A percentile compares a stretch with the other conserved stretches of the same genome.
Conservation (phyloP, 108 stramenopile species). For the Pseudonitzschia delicatissima region DNA sequence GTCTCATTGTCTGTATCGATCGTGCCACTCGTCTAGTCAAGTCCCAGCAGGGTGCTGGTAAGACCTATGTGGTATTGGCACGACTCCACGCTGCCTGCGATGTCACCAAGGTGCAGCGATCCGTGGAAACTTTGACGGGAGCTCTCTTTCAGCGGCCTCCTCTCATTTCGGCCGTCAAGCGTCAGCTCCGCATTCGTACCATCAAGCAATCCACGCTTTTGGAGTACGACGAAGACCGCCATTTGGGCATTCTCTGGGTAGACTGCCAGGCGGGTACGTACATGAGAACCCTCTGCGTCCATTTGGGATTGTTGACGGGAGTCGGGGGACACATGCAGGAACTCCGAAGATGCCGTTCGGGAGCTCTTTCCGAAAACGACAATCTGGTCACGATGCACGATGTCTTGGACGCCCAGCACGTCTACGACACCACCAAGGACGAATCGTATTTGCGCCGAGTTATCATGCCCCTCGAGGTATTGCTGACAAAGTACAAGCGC, state of each 20-base stretch:
- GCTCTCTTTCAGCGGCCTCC: slow-evolving; percentile 99
- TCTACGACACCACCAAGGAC: slow-evolving; percentile 97
- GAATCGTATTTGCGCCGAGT: slow-evolving; percentile 97
- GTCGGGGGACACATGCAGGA: slow-evolving; percentile 99
- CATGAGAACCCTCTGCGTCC: slow-evolving; percentile 98
- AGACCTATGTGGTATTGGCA: slow-evolving; percentile 98
- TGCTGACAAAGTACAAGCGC: slow-evolving; percentile 96
- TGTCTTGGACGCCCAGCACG: slow-evolving; percentile 98
- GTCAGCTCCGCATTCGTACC: slow-evolving; percentile 97
- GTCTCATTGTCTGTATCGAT: slow-evolving; percentile 99
- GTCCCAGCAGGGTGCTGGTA: slow-evolving; percentile 98
- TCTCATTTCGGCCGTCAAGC: slow-evolving; percentile 98
- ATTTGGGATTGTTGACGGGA: slow-evolving; percentile 94
- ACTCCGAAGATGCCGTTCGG: slow-evolving; percentile 94
- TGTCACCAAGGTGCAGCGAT: slow-evolving; percentile 81
- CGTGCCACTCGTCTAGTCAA: slow-evolving; percentile 98
- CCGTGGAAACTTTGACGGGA: slow-evolving; percentile 94
- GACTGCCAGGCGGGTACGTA: slow-evolving; percentile 99
- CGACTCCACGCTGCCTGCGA: slow-evolving; percentile 94
- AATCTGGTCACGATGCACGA: slow-evolving; percentile 99
- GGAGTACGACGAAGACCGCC: slow-evolving; percentile 95
- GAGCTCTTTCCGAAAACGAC: slow-evolving; percentile 87
- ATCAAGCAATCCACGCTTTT: slow-evolving; percentile 96
- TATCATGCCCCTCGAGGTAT: slow-evolving; percentile 96
- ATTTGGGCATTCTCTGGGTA: slow-evolving; percentile 95